Percentiles rank a stretch among this genome's conserved stretches.
These are phyloP conservation scores for Vickermania spadyakhi DNA, from an alignment of 208 protist species.

Conservation along the genomic window DNA sequence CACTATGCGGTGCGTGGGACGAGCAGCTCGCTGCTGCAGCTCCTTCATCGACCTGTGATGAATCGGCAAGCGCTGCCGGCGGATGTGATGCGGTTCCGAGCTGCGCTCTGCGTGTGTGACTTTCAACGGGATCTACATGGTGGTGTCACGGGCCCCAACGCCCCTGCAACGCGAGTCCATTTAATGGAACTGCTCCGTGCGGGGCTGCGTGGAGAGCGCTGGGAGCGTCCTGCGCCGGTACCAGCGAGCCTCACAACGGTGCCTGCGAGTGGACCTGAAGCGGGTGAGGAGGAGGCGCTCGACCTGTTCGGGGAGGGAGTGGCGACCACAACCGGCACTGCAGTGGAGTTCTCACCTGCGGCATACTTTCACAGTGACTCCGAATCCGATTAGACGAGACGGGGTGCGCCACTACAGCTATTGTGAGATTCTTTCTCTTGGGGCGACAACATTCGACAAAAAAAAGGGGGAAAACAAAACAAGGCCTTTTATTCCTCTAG, in stretches of 20 bases:
- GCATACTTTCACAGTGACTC: background rate
- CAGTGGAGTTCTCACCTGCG: conserved; percentile 6
- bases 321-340: conserved; percentile 1
- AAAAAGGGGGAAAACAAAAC: too few relatives aligned
- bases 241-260: too few relatives aligned
- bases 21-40: conserved; percentile 6
- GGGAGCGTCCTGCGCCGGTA: too few relatives aligned
- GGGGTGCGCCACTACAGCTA: too few relatives aligned
- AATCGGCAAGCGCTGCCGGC: conserved; percentile 22
- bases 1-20: conserved; percentile 1
- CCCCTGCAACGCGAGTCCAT: conserved; percentile 26
- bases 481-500: too few relatives aligned
- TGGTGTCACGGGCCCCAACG: conserved; percentile 28
- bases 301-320: background rate
- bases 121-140: conserved; percentile 38
- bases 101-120: conserved; percentile 31
- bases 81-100: conserved; percentile 29
- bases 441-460: too few relatives aligned
- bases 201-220: conserved; percentile 32
- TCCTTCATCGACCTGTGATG: conserved; percentile 12
- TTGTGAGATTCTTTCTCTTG: too few relatives aligned
- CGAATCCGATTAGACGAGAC: background rate
- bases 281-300: too few relatives aligned
- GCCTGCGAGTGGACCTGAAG: too few relatives aligned
- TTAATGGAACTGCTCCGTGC: conserved; percentile 22